Conservation (phyloP, 108 stramenopile species). For the Nitzschia putrida region DNA sequence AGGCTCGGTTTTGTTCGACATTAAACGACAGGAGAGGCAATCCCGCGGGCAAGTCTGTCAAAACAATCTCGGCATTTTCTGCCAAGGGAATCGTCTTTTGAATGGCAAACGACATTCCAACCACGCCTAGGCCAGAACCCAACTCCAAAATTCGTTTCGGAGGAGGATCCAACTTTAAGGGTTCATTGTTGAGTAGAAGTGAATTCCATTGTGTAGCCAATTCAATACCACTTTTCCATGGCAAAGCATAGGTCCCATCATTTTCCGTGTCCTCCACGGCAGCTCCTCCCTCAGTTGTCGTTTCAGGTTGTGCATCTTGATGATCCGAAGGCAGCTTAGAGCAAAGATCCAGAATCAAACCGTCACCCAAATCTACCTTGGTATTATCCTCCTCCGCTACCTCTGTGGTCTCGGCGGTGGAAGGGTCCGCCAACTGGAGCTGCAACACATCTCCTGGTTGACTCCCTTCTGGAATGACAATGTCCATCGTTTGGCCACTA, state of each 20-base stretch:
- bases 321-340: slow-evolving; percentile 20
- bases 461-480: slow-evolving; percentile 54
- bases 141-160: slow-evolving; percentile 53
- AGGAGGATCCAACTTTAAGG: neutral
- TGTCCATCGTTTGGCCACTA: slow-evolving; percentile 48
- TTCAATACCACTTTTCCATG: slow-evolving; percentile 23
- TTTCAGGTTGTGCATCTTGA: slow-evolving; percentile 4
- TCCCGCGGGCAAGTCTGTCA: slow-evolving; percentile 50
- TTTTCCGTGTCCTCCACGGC: neutral
- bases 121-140: slow-evolving; percentile 66
- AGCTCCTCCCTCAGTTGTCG: slow-evolving; percentile 5
- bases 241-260: slow-evolving; percentile 26
- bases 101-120: slow-evolving; percentile 62
- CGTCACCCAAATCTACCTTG: slow-evolving; percentile 33
- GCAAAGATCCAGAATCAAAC: slow-evolving; percentile 16
- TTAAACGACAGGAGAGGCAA: slow-evolving; percentile 52
- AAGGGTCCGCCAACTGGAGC: slow-evolving; percentile 47
- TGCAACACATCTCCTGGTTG: slow-evolving; percentile 61
- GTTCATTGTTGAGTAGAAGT: neutral
- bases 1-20: slow-evolving; percentile 42
- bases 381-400: slow-evolving; percentile 7
- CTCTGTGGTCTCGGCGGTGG: neutral
- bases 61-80: slow-evolving; percentile 6
- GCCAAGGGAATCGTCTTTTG: neutral
- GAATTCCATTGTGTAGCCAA: slow-evolving; percentile 9